Base-by-base conservation (phyloP, 352 stramenopile genomes). In the Globisporangium polare region DNA sequence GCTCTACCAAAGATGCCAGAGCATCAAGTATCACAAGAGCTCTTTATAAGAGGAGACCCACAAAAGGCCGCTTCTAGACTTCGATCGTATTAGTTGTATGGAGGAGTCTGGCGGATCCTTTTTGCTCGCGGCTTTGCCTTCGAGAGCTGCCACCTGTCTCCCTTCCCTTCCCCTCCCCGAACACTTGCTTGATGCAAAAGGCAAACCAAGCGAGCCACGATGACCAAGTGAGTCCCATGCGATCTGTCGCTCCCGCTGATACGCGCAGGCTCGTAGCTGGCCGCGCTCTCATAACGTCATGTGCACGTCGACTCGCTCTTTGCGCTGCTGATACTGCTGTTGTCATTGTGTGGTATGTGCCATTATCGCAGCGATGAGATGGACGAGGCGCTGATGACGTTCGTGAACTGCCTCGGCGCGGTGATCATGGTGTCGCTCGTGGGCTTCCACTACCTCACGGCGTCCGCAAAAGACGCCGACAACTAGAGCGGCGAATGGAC, bases 361-460 rank as follows among this genome's bases (percentile, higher is more conserved):
- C 22, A n/a, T 27, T 15, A 7, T 41, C 3, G 45, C 62, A 96
- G 87, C 73, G 73, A 94, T 54, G 83, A 94, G 72, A 94, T 96
- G 85, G 87, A 96, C 59, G 63, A 81, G 42, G 78, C 78, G 67
- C 69, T 96, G 46, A 96, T 96, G 87, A 82, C 77, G 45, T 96
- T 96, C 69, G 87, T 96, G 50, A 96, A 96, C 74, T 89, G 75
- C 65, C 73, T 96, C 42, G 87, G 87, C 58, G 80, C 87, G 12
- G 77, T 90, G 17, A 94, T 96, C 72, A 96, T 94, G 83, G 71
- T 96, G 24, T 93, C 84, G 33, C 72, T 96, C 24, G 86, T 96
- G 41, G 82, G 85, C 27, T 96, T 94, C 72, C 87, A 96, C 71
- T 96, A 94, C 67, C 80, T 96, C 53, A 93, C 84, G 33, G 83